Percentiles rank a stretch among this genome's conserved stretches.
Evolutionary conservation across 306 rosid species (phyloP).

Genomic region (Parietaria judaica): DNA sequence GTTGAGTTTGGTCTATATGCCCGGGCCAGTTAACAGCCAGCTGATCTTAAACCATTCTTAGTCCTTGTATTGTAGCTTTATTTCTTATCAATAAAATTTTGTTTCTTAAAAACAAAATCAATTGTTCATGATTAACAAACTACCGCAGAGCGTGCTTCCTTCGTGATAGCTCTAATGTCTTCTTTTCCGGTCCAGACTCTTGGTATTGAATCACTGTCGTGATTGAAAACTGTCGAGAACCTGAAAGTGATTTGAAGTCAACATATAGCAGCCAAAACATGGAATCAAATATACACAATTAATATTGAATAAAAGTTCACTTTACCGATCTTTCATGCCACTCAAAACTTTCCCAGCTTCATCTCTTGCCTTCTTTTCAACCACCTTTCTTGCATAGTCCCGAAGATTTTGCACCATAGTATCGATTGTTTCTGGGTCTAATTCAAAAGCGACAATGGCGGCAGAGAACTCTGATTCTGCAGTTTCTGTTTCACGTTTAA

Average conservation of each 20-base stretch:
- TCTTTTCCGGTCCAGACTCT: slow-evolving; percentile 89
- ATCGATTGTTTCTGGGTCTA: slow-evolving; percentile 46
- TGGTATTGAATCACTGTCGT: slow-evolving; percentile 78
- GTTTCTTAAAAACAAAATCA: not conserved
- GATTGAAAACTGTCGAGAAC: slow-evolving; percentile 74
- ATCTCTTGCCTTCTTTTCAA: slow-evolving; percentile 70
- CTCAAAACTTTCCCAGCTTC: slow-evolving; percentile 72
- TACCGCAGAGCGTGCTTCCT: slow-evolving; percentile 68
- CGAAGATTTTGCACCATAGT: slow-evolving; percentile 43
- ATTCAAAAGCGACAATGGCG: slow-evolving; percentile 58
- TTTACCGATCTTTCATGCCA: slow-evolving; percentile 83
- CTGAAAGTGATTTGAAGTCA: slow-evolving; percentile 32
- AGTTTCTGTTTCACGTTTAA: slow-evolving; percentile 53
- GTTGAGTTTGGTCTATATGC: too few relatives aligned
- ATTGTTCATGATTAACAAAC: not conserved
- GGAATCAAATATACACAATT: not conserved
- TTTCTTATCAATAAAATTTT: too few relatives aligned
- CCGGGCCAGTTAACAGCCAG: too few relatives aligned
- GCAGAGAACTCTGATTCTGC: slow-evolving; percentile 39
- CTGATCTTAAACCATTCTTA: too few relatives aligned
- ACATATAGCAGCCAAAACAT: slow-evolving; percentile 1
- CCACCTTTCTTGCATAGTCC: slow-evolving; percentile 61
- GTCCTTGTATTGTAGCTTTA: too few relatives aligned
- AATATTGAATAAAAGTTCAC: not conserved
- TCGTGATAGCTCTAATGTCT: slow-evolving; percentile 72